Conservation (phyloP, 225 moss, liverwort and hornwort genomes). For the Lunularia cruciata region DNA sequence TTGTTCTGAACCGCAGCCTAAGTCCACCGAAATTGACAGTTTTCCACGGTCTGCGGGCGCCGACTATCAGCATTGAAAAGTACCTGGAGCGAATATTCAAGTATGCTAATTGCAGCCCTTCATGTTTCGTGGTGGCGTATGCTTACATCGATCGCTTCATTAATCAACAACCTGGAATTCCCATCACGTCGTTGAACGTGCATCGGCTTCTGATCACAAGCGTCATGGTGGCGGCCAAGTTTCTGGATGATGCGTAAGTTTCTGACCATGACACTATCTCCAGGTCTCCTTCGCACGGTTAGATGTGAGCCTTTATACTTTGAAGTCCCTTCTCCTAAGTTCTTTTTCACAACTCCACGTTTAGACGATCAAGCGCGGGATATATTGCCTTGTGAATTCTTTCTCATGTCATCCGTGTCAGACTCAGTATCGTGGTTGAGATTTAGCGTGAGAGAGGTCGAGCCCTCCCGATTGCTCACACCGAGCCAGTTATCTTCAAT, state of each 20-base stretch:
- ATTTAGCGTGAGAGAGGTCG: background rate
- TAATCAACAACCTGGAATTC: constrained; percentile 50
- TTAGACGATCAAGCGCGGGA: no score
- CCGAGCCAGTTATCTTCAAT: no score
- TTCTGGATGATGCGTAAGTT: constrained; percentile 58
- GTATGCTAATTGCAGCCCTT: constrained; percentile 60
- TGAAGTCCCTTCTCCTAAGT: no score
- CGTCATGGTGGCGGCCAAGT: constrained; percentile 63
- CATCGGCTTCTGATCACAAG: constrained; percentile 56
- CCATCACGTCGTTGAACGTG: constrained; percentile 54
- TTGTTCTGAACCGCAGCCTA: constrained; percentile 37
- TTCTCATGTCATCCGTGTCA: no score
- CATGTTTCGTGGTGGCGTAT: constrained; percentile 58
- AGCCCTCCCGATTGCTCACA: background rate
- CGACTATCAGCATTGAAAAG: constrained; percentile 59
- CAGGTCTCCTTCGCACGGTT: no score
- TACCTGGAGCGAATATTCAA: constrained; percentile 60
- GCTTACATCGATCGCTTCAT: constrained; percentile 60
- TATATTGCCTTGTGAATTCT: no score
- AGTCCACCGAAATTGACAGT: constrained; percentile 54
- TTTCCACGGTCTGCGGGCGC: constrained; percentile 54
- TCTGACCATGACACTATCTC: background rate
- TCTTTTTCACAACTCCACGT: no score
- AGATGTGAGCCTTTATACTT: no score
- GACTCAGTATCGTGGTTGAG: no score